Evolutionary conservation across 75 land plant genomes (phyloP), one percentile per base, ranked within the genome.

Genomic region (Sequoia sempervirens): DNA sequence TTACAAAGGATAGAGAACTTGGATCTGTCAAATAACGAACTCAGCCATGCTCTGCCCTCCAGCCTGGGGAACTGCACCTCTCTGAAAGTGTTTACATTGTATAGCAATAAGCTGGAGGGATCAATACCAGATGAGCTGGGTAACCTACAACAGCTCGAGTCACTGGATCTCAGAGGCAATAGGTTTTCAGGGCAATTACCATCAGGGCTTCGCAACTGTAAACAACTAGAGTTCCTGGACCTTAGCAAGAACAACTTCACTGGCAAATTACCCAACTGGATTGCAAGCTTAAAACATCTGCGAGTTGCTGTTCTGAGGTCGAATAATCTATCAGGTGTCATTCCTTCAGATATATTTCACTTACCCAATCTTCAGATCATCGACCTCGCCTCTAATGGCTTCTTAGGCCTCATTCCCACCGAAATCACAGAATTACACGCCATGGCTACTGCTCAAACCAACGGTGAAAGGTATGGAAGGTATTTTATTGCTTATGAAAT

Each of bases 351-450:
- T 4, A 74, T 74, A 5, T 36, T 34, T 36, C 38, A 38, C 17
- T 36, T 74, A 15, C 76, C 36, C 11, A 74, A 36, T 34, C 76
- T 74, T 37, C 93, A 90, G 34, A 88, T 88, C 40, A 66, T 93
- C 2, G 94, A 93, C 70, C 50, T 93, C 36, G 89, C 94, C 45
- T 89, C 79, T 23, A 95, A 95, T 84, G 80, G 82, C 11, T 93
- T 95, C 87, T 84, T 45, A 17, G 97, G 95, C 1, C 75, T 41
- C 2, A 87, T 95, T 14, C 88, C 76, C 11, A 1, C 53, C 13
- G 82, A 79, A 46, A 64, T 92, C 37, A 2, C 13, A 37, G 80
- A 61, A 28, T 86, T 89, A 86, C 82, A 41, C 41, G 88, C 86
- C 58, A 90, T 92, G 93, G 83, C 70, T 75, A 38, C 20, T 84